Evolutionary conservation across 345 rosid species (phyloP).

Genomic region (Trapa bicornis): DNA sequence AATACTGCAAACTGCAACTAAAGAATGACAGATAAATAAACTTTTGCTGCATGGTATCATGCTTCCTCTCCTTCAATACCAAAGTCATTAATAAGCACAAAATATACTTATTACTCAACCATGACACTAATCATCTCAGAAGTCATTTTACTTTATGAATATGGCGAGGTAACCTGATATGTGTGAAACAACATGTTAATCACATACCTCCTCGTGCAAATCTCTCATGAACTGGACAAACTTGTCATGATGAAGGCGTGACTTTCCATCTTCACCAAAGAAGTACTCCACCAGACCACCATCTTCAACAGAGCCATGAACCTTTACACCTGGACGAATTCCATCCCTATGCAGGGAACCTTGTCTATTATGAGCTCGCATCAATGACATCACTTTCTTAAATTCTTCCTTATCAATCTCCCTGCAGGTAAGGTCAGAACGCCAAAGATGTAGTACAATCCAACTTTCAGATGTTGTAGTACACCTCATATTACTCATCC

Average conservation of each 20-base stretch:
- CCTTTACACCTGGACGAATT: constrained; percentile 47
- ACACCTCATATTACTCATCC: neutral
- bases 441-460: neutral
- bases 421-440: constrained; percentile 20
- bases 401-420: constrained; percentile 78
- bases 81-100: neutral
- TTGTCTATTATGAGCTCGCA: constrained; percentile 80
- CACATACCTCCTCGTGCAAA: constrained; percentile 61
- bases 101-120: neutral
- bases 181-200: neutral
- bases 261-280: constrained; percentile 71
- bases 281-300: constrained; percentile 84
- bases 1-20: too few species aligned
- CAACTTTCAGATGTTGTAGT: neutral
- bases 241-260: constrained; percentile 52
- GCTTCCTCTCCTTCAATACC: too few species aligned
- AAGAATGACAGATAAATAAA: too few species aligned
- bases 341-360: constrained; percentile 66
- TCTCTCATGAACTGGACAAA: constrained; percentile 65
- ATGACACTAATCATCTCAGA: neutral
- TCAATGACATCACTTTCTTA: constrained; percentile 83
- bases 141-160: neutral
- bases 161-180: neutral
- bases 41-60: too few species aligned
- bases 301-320: constrained; percentile 50